Percentiles rank a stretch among this genome's conserved stretches.
These are phyloP conservation scores for Zhuliangozyma blackwelliae DNA, from an alignment of 1,139 yeast species.

Conservation along the genomic window DNA sequence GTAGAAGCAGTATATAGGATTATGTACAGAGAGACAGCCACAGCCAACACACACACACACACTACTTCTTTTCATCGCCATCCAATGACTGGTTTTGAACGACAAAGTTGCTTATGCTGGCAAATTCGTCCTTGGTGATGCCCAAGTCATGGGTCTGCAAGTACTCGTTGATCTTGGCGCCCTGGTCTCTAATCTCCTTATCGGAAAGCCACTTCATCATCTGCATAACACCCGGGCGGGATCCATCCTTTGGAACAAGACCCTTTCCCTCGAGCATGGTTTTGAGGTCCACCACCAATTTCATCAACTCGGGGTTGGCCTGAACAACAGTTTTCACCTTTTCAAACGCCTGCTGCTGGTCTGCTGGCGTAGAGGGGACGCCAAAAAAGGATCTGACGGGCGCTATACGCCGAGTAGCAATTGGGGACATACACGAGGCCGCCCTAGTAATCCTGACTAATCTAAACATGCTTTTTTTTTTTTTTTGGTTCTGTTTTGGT, in stretches of 20 bases:
- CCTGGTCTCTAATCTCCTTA: slow-evolving; percentile 30
- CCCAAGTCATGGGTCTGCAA: slow-evolving; percentile 31
- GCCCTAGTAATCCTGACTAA: not conserved
- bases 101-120: slow-evolving; percentile 18
- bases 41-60: not conserved
- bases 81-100: slow-evolving; percentile 5
- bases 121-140: slow-evolving; percentile 32
- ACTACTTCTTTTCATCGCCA: not conserved
- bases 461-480: slow-evolving; percentile 1
- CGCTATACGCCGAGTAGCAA: not conserved
- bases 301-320: slow-evolving; percentile 25
- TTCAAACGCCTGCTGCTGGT: slow-evolving; percentile 12
- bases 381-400: slow-evolving; percentile 5
- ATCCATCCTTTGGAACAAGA: slow-evolving; percentile 16
- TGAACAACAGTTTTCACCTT: slow-evolving; percentile 20
- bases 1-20: slow-evolving; percentile 14
- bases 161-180: slow-evolving; percentile 26
- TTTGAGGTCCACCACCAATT: slow-evolving; percentile 29
- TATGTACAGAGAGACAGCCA: too few species aligned
- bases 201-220: slow-evolving; percentile 37
- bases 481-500: too few species aligned
- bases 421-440: not conserved
- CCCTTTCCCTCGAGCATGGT: slow-evolving; percentile 30
- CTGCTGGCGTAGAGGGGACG: slow-evolving; percentile 6
- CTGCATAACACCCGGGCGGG: slow-evolving; percentile 33